Conservation (phyloP, 2,329 filamentous ascomycete genomes). For the Colletotrichum cereale region DNA sequence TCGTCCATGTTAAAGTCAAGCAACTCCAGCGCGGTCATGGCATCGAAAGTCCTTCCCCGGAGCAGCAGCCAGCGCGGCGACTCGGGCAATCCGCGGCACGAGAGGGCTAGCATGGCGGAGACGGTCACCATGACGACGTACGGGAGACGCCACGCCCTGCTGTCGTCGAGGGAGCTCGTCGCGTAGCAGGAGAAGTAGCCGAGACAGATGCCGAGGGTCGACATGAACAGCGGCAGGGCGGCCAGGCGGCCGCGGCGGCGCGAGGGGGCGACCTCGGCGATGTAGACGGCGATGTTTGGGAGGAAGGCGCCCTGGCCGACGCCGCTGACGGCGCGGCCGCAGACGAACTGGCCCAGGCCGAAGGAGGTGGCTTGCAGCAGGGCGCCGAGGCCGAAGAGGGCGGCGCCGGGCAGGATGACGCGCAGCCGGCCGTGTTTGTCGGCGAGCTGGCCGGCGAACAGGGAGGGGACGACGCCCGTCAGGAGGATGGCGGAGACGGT, state of each 20-base stretch:
- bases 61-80: slow-evolving; percentile 69
- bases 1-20: slow-evolving; percentile 59
- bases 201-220: slow-evolving; percentile 61
- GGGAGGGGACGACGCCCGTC: slow-evolving; percentile 67
- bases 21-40: slow-evolving; percentile 54
- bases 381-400: slow-evolving; percentile 65
- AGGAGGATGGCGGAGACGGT: slow-evolving; percentile 71
- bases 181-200: slow-evolving; percentile 74
- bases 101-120: slow-evolving; percentile 51
- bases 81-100: slow-evolving; percentile 61
- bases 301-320: slow-evolving; percentile 71
- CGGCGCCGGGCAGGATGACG: slow-evolving; percentile 60
- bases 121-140: slow-evolving; percentile 63
- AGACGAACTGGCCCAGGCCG: slow-evolving; percentile 64
- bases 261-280: slow-evolving; percentile 71
- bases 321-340: slow-evolving; percentile 67
- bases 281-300: slow-evolving; percentile 69
- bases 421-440: slow-evolving; percentile 63
- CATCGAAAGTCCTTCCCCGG: slow-evolving; percentile 60
- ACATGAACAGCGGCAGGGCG: slow-evolving; percentile 65
- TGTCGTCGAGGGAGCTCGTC: slow-evolving; percentile 56
- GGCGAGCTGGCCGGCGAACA: slow-evolving; percentile 68
- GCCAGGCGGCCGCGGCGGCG: slow-evolving; percentile 62
- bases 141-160: slow-evolving; percentile 68
- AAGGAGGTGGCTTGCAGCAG: slow-evolving; percentile 63